A percentile compares a stretch with the other conserved stretches of the same genome.
Conservation (phyloP, 2,329 filamentous ascomycete species). For the Dothideomycetes sp. region DNA sequence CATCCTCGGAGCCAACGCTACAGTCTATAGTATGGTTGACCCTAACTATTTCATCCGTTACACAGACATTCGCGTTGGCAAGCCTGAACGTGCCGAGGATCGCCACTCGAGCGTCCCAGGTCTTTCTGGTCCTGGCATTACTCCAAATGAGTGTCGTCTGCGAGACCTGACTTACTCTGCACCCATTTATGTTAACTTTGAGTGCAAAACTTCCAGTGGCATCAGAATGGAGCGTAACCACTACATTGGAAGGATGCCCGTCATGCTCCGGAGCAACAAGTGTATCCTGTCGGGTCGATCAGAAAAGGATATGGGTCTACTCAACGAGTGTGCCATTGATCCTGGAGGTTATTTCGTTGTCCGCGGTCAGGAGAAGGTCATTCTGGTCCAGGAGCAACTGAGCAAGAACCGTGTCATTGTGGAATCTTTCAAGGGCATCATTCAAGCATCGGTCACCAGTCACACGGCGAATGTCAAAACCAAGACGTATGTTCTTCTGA, state of each 20-base stretch:
- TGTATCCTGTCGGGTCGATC: slow-evolving; percentile 77
- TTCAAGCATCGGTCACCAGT: slow-evolving; percentile 93
- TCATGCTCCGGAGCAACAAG: slow-evolving; percentile 95
- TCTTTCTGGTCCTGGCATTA: slow-evolving; percentile 43
- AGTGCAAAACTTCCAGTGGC: slow-evolving; percentile 39
- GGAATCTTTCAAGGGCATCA: slow-evolving; percentile 87
- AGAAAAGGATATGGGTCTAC: slow-evolving; percentile 77
- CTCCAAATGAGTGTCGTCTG: slow-evolving; percentile 90
- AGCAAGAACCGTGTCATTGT: slow-evolving; percentile 99
- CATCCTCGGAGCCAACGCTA: slow-evolving; percentile 84
- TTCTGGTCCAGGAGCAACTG: slow-evolving; percentile 93
- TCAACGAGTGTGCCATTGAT: slow-evolving; percentile 93
- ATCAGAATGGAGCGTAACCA: slow-evolving; percentile 64
- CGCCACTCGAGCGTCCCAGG: slow-evolving; percentile 43
- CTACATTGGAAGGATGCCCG: slow-evolving; percentile 79
- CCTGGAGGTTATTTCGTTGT: slow-evolving; percentile 98
- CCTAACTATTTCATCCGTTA: slow-evolving; percentile 71
- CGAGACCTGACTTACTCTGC: slow-evolving; percentile 98
- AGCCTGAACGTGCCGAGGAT: slow-evolving; percentile 70
- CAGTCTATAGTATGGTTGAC: slow-evolving; percentile 84
- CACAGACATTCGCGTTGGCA: slow-evolving; percentile 72
- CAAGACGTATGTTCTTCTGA: slow-evolving; percentile 89
- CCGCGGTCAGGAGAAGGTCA: slow-evolving; percentile 96
- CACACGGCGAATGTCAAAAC: slow-evolving; percentile 97
- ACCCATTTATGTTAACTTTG: slow-evolving; percentile 82